Evolutionary conservation across 352 stramenopile genomes (phyloP), one percentile per base, ranked within the genome.

Genomic region (Phytophthora uliginosa): DNA sequence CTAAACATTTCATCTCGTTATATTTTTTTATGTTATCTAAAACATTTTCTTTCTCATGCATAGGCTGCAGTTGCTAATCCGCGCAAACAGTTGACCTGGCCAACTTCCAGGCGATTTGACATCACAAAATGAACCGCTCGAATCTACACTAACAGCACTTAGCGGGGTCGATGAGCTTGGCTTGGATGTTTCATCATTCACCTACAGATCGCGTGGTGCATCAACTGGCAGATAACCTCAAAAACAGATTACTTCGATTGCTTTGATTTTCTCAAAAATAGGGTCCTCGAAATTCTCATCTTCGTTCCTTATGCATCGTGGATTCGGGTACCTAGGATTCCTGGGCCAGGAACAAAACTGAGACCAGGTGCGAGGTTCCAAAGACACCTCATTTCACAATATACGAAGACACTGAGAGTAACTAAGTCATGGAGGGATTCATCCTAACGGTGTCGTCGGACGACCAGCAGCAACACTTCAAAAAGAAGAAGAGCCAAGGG

Each of bases 121-220:
- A 17, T 54, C 22, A 20, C 48, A 54, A 54, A 54, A 54, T 54
- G 48, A 72, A 59, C 42, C 36, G 9, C 9, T 69, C n/a, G 66
- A 73, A 34, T 50, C 61, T 45, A 54, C 61, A 18, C 69, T 69
- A 47, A 65, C 66, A 61, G 52, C 52, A 45, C 78, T 90, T 22
- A 82, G 79, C 18, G 76, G 82, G 13, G 71, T 94, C 9, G 61
- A 87, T 22, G 63, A 71, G 18, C 79, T 94, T 12, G 85, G 86
- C 5, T 64, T 94, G 24, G 82, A 90, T 60, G 73, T 94, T 54
- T 77, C 75, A 8, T 80, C 80, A 10, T 93, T 91, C 55, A 60
- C 67, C 22, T 93, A 92, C 72, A 83, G 65, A 70, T 60, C 61
- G 7, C 66, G 73, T 24, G 73, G 55, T 48, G 36, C n/a, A n/a